These are phyloP conservation scores for Starmera quercuum DNA, from an alignment of 805 yeast genomes.

Conservation along the genomic window DNA sequence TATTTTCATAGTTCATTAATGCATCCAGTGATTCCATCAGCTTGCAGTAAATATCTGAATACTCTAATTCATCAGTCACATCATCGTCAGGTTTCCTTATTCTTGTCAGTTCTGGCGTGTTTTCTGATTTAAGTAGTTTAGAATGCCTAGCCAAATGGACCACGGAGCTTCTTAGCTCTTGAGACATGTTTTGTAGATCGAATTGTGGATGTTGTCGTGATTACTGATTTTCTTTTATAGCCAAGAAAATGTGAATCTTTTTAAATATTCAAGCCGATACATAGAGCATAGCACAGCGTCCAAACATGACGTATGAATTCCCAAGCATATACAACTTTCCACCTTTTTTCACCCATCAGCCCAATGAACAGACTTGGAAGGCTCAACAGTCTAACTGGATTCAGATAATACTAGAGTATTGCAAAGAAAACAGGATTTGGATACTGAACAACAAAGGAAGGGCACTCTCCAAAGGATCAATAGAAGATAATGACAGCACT, in stretches of 20 bases:
- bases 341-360: slow-evolving; percentile 87
- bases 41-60: slow-evolving; percentile 18
- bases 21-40: slow-evolving; percentile 26
- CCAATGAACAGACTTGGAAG: slow-evolving; percentile 68
- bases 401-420: slow-evolving; percentile 51
- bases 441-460: slow-evolving; percentile 33
- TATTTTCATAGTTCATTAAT: slow-evolving; percentile 10
- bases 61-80: not conserved
- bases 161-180: not conserved
- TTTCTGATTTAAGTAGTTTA: not conserved
- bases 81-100: not conserved
- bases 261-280: not conserved
- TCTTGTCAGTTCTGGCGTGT: not conserved
- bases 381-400: slow-evolving; percentile 81
- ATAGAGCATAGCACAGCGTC: not conserved
- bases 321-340: slow-evolving; percentile 71
- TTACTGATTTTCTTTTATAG: not conserved
- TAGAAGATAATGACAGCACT: slow-evolving; percentile 22
- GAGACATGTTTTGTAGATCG: no score
- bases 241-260: not conserved
- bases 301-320: slow-evolving; percentile 17
- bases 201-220: not conserved
- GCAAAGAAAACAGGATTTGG: slow-evolving; percentile 51
- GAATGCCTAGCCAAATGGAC: not conserved
- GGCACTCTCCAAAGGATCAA: slow-evolving; percentile 16